phyloP scores from a whole-genome alignment of 2,329 filamentous ascomycete species.

The Phyllosticta ampelicida region DNA sequence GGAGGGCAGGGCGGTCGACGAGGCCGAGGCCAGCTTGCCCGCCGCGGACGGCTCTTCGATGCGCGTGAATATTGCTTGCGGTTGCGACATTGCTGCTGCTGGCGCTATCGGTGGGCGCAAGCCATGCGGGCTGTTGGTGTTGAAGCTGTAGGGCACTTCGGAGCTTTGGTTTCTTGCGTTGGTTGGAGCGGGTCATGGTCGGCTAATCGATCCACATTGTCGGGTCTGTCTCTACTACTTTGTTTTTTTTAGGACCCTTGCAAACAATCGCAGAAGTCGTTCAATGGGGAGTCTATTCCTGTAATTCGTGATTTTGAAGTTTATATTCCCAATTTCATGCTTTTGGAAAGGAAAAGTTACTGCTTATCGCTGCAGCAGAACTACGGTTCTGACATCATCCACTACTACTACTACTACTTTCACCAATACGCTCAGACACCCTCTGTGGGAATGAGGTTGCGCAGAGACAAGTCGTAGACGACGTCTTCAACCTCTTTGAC shows the following conservation, averaged over 20 bases:
- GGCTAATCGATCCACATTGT: background rate
- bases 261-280: background rate
- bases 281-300: background rate
- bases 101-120: background rate
- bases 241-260: background rate
- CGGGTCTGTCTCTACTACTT: background rate
- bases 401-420: too few species aligned
- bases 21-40: background rate
- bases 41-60: constrained; percentile 1
- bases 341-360: background rate
- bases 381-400: background rate
- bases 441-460: constrained; percentile 59
- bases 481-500: constrained; percentile 98
- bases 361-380: background rate
- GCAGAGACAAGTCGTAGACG: constrained; percentile 85
- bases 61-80: constrained; percentile 9
- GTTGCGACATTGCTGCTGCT: constrained; percentile 6
- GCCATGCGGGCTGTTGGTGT: background rate
- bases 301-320: background rate
- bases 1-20: background rate
- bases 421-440: background rate
- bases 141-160: background rate
- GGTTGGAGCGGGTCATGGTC: background rate
- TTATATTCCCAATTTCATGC: background rate
- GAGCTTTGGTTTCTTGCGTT: background rate